Percentiles rank a stretch among this genome's conserved stretches.
Evolutionary conservation across 2,329 filamentous ascomycete genomes (phyloP).

Genomic region (Colletotrichum gloeosporioides): DNA sequence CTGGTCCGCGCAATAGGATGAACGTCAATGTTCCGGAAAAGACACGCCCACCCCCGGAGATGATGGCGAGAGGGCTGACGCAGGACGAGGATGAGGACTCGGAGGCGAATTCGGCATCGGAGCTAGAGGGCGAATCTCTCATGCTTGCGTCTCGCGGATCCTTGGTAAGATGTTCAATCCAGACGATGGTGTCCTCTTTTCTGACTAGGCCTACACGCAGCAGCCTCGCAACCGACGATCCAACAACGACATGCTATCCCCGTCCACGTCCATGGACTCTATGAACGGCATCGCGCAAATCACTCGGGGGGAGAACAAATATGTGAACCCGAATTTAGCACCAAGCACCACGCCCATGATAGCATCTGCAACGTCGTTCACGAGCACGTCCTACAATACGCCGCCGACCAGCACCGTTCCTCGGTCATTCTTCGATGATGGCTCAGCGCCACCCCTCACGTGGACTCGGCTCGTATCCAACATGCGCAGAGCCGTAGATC

Average conservation of each 20-base stretch:
- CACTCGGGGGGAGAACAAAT: slow-evolving; percentile 62
- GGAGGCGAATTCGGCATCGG: slow-evolving; percentile 80
- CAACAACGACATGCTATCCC: slow-evolving; percentile 75
- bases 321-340: slow-evolving; percentile 43
- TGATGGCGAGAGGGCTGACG: slow-evolving; percentile 83
- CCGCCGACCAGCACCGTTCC: slow-evolving; percentile 69
- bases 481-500: slow-evolving; percentile 89
- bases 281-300: slow-evolving; percentile 73
- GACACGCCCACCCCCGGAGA: slow-evolving; percentile 86
- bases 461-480: slow-evolving; percentile 92
- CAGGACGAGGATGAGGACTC: slow-evolving; percentile 93
- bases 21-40: slow-evolving; percentile 89
- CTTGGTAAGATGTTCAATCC: slow-evolving; percentile 54
- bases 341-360: slow-evolving; percentile 53
- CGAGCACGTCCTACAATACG: slow-evolving; percentile 61
- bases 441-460: slow-evolving; percentile 78
- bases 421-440: slow-evolving; percentile 89
- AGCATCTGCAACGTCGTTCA: slow-evolving; percentile 67
- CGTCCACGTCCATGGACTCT: slow-evolving; percentile 90
- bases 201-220: slow-evolving; percentile 2
- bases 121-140: slow-evolving; percentile 77
- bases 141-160: slow-evolving; percentile 74
- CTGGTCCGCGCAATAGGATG: slow-evolving; percentile 85
- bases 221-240: slow-evolving; percentile 70
- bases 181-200: background rate